Evolutionary conservation across 2,329 filamentous ascomycete genomes (phyloP), one percentile per base, ranked within the genome.

Genomic region (Aspergillus sp.): DNA sequence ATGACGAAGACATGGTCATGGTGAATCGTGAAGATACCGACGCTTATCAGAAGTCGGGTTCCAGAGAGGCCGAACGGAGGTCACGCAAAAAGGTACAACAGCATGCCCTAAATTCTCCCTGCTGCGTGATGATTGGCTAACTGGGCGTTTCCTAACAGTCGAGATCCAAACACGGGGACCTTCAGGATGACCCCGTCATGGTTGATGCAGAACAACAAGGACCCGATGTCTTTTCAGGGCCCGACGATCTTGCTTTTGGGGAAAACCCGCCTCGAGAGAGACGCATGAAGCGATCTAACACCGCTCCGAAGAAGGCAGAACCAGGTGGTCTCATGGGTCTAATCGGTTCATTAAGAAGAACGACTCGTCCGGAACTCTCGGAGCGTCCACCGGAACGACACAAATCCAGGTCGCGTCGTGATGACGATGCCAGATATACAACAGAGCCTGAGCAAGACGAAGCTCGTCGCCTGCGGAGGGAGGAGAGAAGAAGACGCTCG

Each of bases 1-100:
- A 83, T 53, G 85, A 88, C 58, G 83, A 87, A 45, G 83, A 86
- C 61, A 73, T 82, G 51, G 76, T 82, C 46, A 80, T 85, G 76
- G 76, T 82, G 38, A 79, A 86, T 58, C 70, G 69, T 22, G 78
- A 79, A 26, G 71, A 73, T 48, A 66, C 62, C 26, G 70, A 66
- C 5, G 61, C 60, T 8, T 57, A 65, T 24, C 64, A 65, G 0
- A 70, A 66, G 33, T 61, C 66, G n/a, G 63, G 62, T 17, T 65
- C 67, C 11, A 69, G 65, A 53, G 64, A 65, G 48, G 69, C 68
- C 14, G 71, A 63, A 43, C 62, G 64, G 49, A 71, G 65, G 49
- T 69, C 72, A 2, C 73, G 68, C 52, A 65, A 63, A 64, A 66
- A 71, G 64, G 73, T 75, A 59, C 53, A 65, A 47, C 9, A 38